Evolutionary conservation across 2,329 filamentous ascomycete genomes (phyloP).

Genomic region (Lachnellula occidentalis): DNA sequence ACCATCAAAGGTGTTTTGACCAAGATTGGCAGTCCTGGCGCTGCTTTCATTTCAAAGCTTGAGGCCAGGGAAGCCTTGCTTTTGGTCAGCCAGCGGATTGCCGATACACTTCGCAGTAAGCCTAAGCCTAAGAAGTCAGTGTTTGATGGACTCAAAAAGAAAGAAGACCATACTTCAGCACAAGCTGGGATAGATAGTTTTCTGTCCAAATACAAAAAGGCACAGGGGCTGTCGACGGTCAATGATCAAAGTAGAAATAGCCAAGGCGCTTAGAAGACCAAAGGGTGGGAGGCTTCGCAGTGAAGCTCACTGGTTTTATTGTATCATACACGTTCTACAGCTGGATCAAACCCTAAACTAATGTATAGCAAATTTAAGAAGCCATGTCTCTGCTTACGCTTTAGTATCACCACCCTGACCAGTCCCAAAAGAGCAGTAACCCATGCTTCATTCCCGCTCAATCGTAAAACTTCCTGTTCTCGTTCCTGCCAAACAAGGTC

Average conservation of each 20-base stretch:
- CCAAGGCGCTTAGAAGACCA: neutral
- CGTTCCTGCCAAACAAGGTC: conserved; percentile 88
- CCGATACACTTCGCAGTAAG: conserved; percentile 63
- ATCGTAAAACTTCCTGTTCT: conserved; percentile 92
- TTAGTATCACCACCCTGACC: conserved; percentile 1
- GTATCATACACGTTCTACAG: conserved; percentile 32
- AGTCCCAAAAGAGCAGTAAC: conserved; percentile 7
- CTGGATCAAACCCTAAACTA: conserved; percentile 16
- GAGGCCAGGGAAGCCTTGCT: conserved; percentile 75
- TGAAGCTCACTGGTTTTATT: conserved; percentile 16
- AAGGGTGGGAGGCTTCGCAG: neutral
- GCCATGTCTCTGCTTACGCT: conserved; percentile 1
- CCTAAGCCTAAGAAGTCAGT: conserved; percentile 63
- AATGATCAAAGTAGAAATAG: neutral
- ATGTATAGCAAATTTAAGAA: conserved; percentile 12
- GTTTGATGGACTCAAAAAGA: conserved; percentile 32
- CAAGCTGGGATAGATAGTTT: conserved; percentile 25
- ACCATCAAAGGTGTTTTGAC: conserved; percentile 52
- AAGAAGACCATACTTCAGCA: conserved; percentile 32
- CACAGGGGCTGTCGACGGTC: neutral
- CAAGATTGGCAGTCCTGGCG: conserved; percentile 68
- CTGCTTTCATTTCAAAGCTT: conserved; percentile 64
- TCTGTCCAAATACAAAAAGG: conserved; percentile 5
- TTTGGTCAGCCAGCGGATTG: conserved; percentile 66
- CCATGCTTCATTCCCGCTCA: conserved; percentile 36